phyloP scores from a whole-genome alignment of 257 asterid genomes.

The Nicotiana knightiana region DNA sequence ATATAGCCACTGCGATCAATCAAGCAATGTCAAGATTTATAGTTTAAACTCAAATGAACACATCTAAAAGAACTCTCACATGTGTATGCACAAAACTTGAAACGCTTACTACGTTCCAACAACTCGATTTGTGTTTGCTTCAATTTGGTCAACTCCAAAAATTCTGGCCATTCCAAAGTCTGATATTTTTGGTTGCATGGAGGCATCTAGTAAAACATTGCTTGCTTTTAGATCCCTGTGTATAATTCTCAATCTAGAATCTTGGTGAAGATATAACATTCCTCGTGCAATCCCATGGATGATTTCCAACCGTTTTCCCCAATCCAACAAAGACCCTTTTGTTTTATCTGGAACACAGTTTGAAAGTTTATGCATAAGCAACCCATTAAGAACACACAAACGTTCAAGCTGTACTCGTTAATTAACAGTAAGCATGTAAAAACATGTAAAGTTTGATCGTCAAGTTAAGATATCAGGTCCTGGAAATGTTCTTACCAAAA shows the following conservation, averaged over 20 bases:
- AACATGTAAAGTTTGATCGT: background rate
- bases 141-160: constrained; percentile 20
- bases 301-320: constrained; percentile 25
- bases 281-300: constrained; percentile 30
- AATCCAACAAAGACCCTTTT: constrained; percentile 16
- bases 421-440: background rate
- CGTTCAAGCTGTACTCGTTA: background rate
- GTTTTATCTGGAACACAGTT: constrained; percentile 14
- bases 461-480: background rate
- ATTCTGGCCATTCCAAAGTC: constrained; percentile 41
- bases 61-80: background rate
- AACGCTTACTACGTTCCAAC: constrained; percentile 33
- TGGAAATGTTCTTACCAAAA: constrained; percentile 19
- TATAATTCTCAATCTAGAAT: constrained; percentile 29
- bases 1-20: constrained; percentile 31
- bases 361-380: background rate
- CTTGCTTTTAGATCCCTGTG: constrained; percentile 38
- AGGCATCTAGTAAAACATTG: constrained; percentile 24
- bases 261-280: constrained; percentile 29
- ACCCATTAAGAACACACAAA: background rate
- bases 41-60: background rate
- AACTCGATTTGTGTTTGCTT: constrained; percentile 29
- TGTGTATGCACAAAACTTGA: background rate
- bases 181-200: constrained; percentile 35
- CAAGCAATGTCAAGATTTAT: background rate